Evolutionary conservation across 2,329 filamentous ascomycete species (phyloP).

Genomic region (Diplocarpon rosae): DNA sequence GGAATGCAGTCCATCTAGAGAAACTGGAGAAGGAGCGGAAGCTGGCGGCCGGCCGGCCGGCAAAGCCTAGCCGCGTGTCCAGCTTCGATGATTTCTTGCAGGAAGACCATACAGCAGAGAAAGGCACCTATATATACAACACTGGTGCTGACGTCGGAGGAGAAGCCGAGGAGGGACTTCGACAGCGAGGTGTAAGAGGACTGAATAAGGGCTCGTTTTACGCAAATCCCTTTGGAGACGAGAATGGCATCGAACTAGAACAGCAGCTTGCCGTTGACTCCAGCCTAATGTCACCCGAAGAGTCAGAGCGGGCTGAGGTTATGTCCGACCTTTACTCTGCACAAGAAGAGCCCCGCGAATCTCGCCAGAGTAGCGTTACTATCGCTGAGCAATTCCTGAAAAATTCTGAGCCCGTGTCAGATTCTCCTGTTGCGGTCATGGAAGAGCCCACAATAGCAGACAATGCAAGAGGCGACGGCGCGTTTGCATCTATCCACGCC

Average conservation of each 20-base stretch:
- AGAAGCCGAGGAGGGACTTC: conserved; percentile 33
- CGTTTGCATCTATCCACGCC: conserved; percentile 51
- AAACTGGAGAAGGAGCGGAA: conserved; percentile 32
- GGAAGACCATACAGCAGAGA: conserved; percentile 39
- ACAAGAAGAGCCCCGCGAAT: conserved; percentile 11
- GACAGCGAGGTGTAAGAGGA: conserved; percentile 38
- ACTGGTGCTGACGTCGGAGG: conserved; percentile 37
- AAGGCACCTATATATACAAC: conserved; percentile 47
- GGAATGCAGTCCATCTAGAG: conserved; percentile 46
- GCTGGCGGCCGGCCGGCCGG: conserved; percentile 17
- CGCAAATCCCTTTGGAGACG: conserved; percentile 45
- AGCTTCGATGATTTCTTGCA: conserved; percentile 49
- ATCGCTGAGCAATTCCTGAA: conserved; percentile 24
- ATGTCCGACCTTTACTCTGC: conserved; percentile 35
- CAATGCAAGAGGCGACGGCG: conserved; percentile 34
- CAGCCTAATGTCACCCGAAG: conserved; percentile 33
- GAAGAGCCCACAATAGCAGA: conserved; percentile 17
- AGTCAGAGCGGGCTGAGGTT: conserved; percentile 39
- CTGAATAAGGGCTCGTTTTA: conserved; percentile 36
- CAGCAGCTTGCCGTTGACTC: conserved; percentile 33
- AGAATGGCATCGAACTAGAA: conserved; percentile 29
- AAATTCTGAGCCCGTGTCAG: conserved; percentile 19
- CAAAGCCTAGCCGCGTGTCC: conserved; percentile 22
- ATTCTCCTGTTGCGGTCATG: conserved; percentile 7
- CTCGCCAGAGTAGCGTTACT: conserved; percentile 17